Evolutionary conservation across 495 filamentous ascomycete genomes (phyloP).

Genomic region (Patellaria atrata): DNA sequence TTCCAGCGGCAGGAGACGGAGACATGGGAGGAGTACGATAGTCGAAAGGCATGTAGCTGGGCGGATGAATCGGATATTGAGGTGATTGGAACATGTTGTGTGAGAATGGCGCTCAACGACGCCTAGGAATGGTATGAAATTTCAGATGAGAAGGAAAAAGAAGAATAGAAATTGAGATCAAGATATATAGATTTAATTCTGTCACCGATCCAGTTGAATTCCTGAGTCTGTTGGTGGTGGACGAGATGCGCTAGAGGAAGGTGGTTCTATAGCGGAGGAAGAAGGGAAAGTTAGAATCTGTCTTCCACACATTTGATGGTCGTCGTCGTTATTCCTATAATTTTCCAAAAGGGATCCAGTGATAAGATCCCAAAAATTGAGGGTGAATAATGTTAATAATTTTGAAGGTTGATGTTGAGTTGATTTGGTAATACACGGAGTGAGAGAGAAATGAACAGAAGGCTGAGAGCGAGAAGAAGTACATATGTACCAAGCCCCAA

Average conservation of each 20-base stretch:
- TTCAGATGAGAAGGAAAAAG: not conserved
- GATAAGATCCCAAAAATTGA: conserved; percentile 4
- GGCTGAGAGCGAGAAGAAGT: conserved; percentile 1
- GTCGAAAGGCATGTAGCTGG: conserved; percentile 24
- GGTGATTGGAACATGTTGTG: conserved; percentile 21
- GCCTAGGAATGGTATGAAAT: conserved; percentile 4
- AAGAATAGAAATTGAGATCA: not conserved
- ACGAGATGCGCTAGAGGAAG: conserved; percentile 13
- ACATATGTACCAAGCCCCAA: not conserved
- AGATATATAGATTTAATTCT: conserved; percentile 7
- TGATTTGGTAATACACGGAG: too few relatives aligned
- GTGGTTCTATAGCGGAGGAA: conserved; percentile 16
- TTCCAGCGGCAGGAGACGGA: conserved; percentile 21
- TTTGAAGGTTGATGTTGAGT: conserved; percentile 4
- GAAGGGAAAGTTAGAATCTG: conserved; percentile 13
- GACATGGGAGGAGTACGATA: conserved; percentile 27
- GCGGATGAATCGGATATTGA: conserved; percentile 24
- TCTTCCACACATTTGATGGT: conserved; percentile 22
- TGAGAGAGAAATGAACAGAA: too few relatives aligned
- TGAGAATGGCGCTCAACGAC: conserved; percentile 15
- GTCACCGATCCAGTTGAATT: conserved; percentile 16
- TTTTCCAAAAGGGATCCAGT: conserved; percentile 16
- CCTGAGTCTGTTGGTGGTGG: conserved; percentile 16
- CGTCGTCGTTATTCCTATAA: not conserved
- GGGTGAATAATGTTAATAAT: conserved; percentile 12